phyloP scores from a whole-genome alignment of 345 rosid species.

The Sapria himalayana region DNA sequence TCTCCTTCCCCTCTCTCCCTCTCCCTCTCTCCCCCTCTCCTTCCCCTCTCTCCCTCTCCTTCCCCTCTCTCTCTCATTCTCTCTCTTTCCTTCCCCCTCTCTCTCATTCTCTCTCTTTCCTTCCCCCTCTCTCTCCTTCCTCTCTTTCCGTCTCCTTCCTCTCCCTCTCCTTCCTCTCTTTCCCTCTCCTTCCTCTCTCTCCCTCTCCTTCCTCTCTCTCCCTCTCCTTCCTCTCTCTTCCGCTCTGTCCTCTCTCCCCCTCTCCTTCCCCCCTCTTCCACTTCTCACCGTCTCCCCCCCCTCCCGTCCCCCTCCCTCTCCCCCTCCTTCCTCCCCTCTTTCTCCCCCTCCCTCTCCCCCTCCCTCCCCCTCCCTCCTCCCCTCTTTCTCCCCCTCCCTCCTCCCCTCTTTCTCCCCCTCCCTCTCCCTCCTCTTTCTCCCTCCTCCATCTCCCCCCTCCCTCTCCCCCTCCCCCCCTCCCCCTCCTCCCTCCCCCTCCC shows the following conservation, averaged over 20 bases:
- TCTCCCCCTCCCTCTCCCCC: not conserved
- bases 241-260: too few relatives aligned
- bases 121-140: not conserved
- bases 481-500: too few relatives aligned
- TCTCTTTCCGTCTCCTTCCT: not conserved
- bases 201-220: not conserved
- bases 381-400: not conserved
- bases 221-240: not conserved
- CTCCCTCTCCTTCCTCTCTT: not conserved
- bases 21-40: conserved; percentile 1
- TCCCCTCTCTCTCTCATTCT: not conserved
- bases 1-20: not conserved
- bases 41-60: not conserved
- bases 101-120: not conserved
- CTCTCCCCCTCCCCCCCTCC: not conserved
- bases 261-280: not conserved
- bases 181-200: not conserved
- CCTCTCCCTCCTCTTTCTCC: not conserved
- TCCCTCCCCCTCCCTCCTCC: not conserved
- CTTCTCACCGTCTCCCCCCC: not conserved
- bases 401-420: not conserved
- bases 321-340: not conserved
- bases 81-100: too few relatives aligned
- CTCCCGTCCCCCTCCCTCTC: not conserved
- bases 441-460: not conserved